Percentiles rank a stretch among this genome's conserved stretches.
Evolutionary conservation across 192 early-diverging fungal species (phyloP).

Genomic region (Chytriomyces sp.): DNA sequence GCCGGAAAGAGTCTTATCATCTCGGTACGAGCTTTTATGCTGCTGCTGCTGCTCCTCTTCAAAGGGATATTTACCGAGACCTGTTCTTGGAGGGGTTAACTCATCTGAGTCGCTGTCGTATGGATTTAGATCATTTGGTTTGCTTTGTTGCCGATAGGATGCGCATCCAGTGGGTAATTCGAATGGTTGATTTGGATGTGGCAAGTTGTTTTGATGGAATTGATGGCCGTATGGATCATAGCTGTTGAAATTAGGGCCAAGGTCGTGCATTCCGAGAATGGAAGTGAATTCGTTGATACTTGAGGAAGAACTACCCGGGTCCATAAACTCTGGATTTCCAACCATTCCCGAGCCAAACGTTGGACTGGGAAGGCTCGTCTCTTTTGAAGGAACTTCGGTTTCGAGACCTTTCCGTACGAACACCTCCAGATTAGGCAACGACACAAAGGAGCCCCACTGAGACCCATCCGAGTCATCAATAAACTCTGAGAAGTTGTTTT

Average conservation of each 20-base stretch:
- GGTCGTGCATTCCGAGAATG: constrained; percentile 4
- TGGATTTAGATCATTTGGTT: no score
- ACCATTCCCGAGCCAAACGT: constrained; percentile 25
- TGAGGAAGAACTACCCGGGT: constrained; percentile 17
- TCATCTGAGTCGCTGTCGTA: background rate
- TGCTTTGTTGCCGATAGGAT: background rate
- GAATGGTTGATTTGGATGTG: background rate
- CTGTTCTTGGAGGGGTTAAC: background rate
- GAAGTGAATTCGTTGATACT: constrained; percentile 19
- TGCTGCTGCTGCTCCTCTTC: background rate
- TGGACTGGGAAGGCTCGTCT: background rate
- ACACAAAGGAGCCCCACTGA: no score
- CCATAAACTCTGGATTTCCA: constrained; percentile 11
- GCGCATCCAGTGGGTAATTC: background rate
- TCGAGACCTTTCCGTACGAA: no score
- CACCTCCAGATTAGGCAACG: no score
- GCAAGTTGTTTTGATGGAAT: background rate
- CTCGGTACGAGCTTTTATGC: background rate
- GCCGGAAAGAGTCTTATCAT: background rate
- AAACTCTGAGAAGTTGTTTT: no score
- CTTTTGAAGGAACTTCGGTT: background rate
- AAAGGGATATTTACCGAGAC: no score
- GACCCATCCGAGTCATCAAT: no score
- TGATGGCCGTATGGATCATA: constrained; percentile 19
- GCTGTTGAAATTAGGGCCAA: constrained; percentile 7